Evolutionary conservation across 176 grass and related monocot species (phyloP), one percentile per base, ranked within the genome.

Genomic region (Pharus latifolius): DNA sequence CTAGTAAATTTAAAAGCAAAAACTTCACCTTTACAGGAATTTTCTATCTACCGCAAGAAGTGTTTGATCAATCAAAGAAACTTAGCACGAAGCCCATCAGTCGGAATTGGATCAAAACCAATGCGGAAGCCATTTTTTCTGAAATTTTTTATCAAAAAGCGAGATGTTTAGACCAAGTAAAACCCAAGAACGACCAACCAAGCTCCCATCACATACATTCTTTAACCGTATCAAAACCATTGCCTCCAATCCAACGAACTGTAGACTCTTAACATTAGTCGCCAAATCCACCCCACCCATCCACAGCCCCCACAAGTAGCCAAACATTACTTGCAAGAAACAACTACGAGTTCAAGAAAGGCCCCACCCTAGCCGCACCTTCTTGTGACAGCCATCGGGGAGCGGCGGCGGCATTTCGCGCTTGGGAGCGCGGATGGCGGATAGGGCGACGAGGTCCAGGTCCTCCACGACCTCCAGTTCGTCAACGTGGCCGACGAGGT

Each of bases 291-390:
- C 16, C n/a, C 69, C 14, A 16, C 40, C 70, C 3, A 29, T n/a
- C n/a, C 38, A 59, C 33, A 53, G 2, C 6, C 47, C 2, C 13
- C 17, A n/a, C 51, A 8, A 22, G 25, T 56, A 38, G 14, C 12
- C 60, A 26, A 25, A 40, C 12, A 45, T n/a, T n/a, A n/a, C n/a
- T n/a, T 15, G 64, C 33, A 45, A 14, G 31, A 25, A 20, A 57
- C 48, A 42, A 58, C 16, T 10, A 15, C 0, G 47, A 37, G 37
- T 16, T 12, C 45, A 24, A 10, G 63, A 12, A 29, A 70, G 49
- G 50, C 16, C 42, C 42, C 42, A 31, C 25, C 8, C 51, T 27
- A 48, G 16, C 44, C 60, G 57, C 52, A 84, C 84, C 63, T 66
- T 57, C 56, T 56, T 78, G 56, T 49, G 35, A 8, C 29, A 62